Conservation (phyloP, 805 yeast species). For the Saturnispora sanitii region DNA sequence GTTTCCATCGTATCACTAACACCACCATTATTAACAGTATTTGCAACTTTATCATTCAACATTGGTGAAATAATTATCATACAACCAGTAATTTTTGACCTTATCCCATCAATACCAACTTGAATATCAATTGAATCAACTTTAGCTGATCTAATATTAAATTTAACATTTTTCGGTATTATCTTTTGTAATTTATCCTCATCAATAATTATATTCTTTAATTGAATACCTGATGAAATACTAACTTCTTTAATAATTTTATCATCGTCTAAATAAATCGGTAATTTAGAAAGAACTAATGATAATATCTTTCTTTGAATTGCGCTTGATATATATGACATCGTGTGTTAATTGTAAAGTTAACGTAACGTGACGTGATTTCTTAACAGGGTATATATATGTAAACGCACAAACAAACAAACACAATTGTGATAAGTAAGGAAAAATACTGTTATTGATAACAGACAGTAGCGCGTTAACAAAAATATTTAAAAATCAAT, state of each 20-base stretch:
- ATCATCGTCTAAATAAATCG: constrained; percentile 11
- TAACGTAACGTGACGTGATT: background rate
- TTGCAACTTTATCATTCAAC: constrained; percentile 3
- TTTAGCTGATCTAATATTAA: constrained; percentile 10
- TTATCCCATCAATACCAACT: constrained; percentile 10
- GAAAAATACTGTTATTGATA: no score
- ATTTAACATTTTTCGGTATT: constrained; percentile 10
- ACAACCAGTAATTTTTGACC: constrained; percentile 3
- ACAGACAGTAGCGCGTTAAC: no score
- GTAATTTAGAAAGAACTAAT: constrained; percentile 10
- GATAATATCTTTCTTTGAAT: constrained; percentile 12
- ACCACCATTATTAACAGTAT: constrained; percentile 31
- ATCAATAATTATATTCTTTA: constrained; percentile 11
- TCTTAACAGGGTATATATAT: background rate
- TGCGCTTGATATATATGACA: constrained; percentile 12
- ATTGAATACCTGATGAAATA: constrained; percentile 8
- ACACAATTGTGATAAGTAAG: no score
- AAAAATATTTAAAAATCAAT: no score
- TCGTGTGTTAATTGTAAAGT: background rate
- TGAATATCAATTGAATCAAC: constrained; percentile 8
- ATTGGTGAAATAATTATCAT: constrained; percentile 10
- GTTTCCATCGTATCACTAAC: no score
- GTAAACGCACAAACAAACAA: no score
- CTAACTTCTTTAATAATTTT: constrained; percentile 9
- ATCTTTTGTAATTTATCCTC: constrained; percentile 11